Evolutionary conservation across 148 eudicot species (phyloP).

Genomic region (Vaccinium myrtillus): DNA sequence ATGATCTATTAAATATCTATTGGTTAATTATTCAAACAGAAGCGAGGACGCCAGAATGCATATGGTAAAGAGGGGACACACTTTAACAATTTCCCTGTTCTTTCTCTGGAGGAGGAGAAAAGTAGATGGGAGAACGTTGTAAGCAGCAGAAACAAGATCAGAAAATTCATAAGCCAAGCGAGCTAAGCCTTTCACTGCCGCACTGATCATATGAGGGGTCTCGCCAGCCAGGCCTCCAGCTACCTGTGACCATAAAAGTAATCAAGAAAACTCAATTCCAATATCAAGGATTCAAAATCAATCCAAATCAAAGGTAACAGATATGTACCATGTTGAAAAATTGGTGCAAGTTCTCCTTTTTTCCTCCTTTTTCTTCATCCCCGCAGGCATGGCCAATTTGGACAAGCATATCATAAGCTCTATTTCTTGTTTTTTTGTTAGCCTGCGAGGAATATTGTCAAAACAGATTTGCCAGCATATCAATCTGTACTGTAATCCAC

Average conservation of each 20-base stretch:
- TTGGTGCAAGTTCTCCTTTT: slow-evolving; percentile 59
- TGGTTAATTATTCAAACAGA: neutral
- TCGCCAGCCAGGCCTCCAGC: slow-evolving; percentile 88
- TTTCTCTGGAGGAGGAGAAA: slow-evolving; percentile 79
- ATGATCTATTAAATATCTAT: neutral
- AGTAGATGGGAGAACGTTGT: slow-evolving; percentile 70
- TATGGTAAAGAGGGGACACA: slow-evolving; percentile 19
- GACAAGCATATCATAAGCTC: slow-evolving; percentile 91
- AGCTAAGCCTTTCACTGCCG: slow-evolving; percentile 94
- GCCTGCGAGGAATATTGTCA: slow-evolving; percentile 41
- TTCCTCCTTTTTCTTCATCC: slow-evolving; percentile 75
- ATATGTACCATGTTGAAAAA: slow-evolving; percentile 68
- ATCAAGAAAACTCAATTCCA: neutral
- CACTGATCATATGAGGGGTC: slow-evolving; percentile 95
- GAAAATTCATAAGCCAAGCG: slow-evolving; percentile 96
- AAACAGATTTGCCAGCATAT: slow-evolving; percentile 12
- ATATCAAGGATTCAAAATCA: neutral
- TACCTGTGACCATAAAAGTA: slow-evolving; percentile 42
- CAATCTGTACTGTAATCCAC: neutral
- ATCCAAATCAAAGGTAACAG: neutral
- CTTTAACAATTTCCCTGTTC: slow-evolving; percentile 84
- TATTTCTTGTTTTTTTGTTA: slow-evolving; percentile 88
- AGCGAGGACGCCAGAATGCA: neutral
- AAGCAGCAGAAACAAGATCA: slow-evolving; percentile 79
- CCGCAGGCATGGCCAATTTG: slow-evolving; percentile 90